phyloP scores from a whole-genome alignment of 2,329 filamentous ascomycete species.

The Fusarium penzigii region DNA sequence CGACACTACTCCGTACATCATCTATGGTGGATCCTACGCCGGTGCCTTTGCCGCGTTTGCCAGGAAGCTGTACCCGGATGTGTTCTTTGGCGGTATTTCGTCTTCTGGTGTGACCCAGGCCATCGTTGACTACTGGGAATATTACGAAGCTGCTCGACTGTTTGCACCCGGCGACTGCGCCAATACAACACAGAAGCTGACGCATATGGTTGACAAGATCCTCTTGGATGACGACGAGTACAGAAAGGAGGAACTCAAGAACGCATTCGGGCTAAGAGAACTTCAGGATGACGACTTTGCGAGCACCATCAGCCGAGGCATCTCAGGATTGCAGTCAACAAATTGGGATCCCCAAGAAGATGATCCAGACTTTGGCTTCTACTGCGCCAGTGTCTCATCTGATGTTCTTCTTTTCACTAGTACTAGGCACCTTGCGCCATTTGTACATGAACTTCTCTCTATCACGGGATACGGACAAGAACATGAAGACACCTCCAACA shows the following conservation, averaged over 20 bases:
- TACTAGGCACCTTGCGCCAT: conserved; percentile 36
- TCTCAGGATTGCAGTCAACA: conserved; percentile 46
- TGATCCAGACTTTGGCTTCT: conserved; percentile 43
- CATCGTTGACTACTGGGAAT: conserved; percentile 75
- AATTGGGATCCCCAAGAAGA: conserved; percentile 57
- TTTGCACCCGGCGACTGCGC: conserved; percentile 63
- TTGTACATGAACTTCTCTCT: conserved; percentile 41
- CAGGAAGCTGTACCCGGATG: conserved; percentile 73
- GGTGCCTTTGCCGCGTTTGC: conserved; percentile 78
- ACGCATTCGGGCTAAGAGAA: conserved; percentile 48
- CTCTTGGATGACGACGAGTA: conserved; percentile 42
- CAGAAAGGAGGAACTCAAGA: conserved; percentile 49
- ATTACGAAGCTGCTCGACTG: conserved; percentile 51
- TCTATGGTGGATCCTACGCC: conserved; percentile 83
- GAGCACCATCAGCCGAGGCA: conserved; percentile 40
- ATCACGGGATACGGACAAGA: conserved; percentile 44
- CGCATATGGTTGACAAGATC: conserved; percentile 52
- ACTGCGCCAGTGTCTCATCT: conserved; percentile 50
- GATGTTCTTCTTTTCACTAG: conserved; percentile 43
- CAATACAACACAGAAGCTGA: conserved; percentile 59
- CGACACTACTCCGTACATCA: conserved; percentile 67
- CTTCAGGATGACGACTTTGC: conserved; percentile 53
- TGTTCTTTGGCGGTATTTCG: conserved; percentile 77
- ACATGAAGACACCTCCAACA: no score
- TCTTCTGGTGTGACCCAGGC: conserved; percentile 79